These are phyloP conservation scores for Pelargonium australe DNA, from an alignment of 441 rosid genomes.

Conservation along the genomic window DNA sequence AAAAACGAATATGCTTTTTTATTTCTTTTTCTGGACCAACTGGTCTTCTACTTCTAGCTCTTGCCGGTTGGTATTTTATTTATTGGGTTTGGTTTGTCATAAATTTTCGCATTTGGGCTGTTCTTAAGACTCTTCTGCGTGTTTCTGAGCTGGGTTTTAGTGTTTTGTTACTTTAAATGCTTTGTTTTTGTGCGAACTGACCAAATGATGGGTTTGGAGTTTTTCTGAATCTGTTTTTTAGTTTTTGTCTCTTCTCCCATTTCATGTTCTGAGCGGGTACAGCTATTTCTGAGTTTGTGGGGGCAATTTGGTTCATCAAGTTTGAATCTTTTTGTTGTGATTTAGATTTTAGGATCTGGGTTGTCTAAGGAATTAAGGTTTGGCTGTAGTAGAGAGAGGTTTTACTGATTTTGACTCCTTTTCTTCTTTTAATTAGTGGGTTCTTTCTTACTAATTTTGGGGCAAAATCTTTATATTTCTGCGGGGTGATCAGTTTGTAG, in stretches of 20 bases:
- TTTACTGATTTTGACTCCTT: not conserved
- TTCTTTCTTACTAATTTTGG: not conserved
- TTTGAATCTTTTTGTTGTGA: not conserved
- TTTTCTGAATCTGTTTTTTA: conserved; percentile 13
- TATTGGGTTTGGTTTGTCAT: conserved; percentile 14
- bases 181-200: too few species aligned
- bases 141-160: conserved; percentile 19
- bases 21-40: conserved; percentile 15
- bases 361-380: conserved; percentile 16
- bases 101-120: conserved; percentile 4
- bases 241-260: conserved; percentile 2
- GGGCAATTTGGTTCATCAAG: conserved; percentile 16
- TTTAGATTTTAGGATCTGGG: conserved; percentile 24
- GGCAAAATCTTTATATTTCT: conserved; percentile 16
- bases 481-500: conserved; percentile 20
- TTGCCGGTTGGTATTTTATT: conserved; percentile 24
- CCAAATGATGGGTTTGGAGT: conserved; percentile 15
- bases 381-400: not conserved
- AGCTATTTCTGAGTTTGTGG: not conserved
- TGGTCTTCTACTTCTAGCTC: conserved; percentile 16
- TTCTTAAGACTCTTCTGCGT: conserved; percentile 3
- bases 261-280: conserved; percentile 8
- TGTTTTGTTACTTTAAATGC: not conserved
- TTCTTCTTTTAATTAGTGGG: not conserved
- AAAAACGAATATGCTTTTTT: conserved; percentile 44